Conservation (phyloP, 768 basidiomycete species). For the Strobilomyces confusus region DNA sequence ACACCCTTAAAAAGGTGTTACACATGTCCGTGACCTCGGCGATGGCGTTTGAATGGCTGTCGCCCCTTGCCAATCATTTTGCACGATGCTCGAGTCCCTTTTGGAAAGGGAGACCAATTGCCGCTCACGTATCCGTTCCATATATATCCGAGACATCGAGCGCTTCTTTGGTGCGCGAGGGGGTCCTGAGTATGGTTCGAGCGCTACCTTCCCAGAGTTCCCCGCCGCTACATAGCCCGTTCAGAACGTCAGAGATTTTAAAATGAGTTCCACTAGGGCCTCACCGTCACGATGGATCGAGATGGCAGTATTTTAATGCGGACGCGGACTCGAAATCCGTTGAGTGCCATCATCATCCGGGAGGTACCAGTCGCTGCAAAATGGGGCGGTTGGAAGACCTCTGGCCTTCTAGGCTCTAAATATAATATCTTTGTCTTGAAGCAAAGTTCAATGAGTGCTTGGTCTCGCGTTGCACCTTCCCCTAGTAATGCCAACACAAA, state of each 20-base stretch:
- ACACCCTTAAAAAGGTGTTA: constrained; percentile 9
- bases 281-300: background rate
- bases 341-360: background rate
- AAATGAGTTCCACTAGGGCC: background rate
- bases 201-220: background rate
- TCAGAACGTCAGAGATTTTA: background rate
- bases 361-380: too few species aligned
- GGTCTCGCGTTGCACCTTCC: too few species aligned
- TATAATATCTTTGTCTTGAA: too few species aligned
- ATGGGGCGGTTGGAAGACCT: too few species aligned
- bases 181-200: background rate
- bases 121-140: constrained; percentile 7
- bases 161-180: constrained; percentile 13
- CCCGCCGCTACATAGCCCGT: background rate
- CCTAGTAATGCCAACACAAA: too few species aligned
- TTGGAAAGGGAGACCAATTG: constrained; percentile 5
- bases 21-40: constrained; percentile 6
- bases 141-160: constrained; percentile 6
- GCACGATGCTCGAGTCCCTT: background rate
- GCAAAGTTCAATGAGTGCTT: too few species aligned
- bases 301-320: background rate
- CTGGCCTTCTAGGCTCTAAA: too few species aligned
- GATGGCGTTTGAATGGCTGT: constrained; percentile 20
- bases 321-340: background rate
- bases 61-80: constrained; percentile 5